Evolutionary conservation across 306 rosid species (phyloP), one percentile per base, ranked within the genome.

Genomic region (Castanospermum australe): DNA sequence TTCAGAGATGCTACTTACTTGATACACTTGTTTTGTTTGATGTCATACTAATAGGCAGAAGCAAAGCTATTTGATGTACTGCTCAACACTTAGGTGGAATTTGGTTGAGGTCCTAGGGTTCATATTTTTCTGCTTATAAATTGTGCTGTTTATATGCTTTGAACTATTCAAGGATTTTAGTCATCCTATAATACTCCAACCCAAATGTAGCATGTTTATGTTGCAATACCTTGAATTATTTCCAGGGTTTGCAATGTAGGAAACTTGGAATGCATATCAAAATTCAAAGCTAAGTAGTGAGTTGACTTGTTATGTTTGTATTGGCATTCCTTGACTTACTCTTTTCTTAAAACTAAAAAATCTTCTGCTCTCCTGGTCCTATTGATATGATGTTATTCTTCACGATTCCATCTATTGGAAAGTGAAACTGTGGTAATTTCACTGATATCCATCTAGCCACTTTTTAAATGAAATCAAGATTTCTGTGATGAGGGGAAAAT

Each of bases 121-220:
- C 57, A 48, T 59, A 59, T n/a, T 55, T 76, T 28, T 14, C 66
- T 20, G 55, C 75, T 42, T 15, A 13, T 70, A 52, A 62, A 35
- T 25, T 30, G 15, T 42, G 47, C 18, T 5, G 24, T 54, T 44
- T 44, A 22, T 39, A 18, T 79, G 57, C 18, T 79, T 32, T 70
- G 45, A 69, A 51, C 62, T 77, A 22, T 36, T 50, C 76, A 54
- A 54, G 69, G 56, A 57, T 36, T 68, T 61, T 72, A 65, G 36
- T 55, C 35, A 54, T 73, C 77, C 17, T 39, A 22, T 10, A 62
- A 21, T 54, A 52, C 59, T 38, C 8, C 18, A 68, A 17, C 41
- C n/a, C 35, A 52, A 63, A 55, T 51, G 38, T 18, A 47, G 5
- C 32, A 22, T 64, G 18, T 8, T 42, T 39, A 64, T 38, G 20